Evolutionary conservation across 73 alveolate species (phyloP), one percentile per base, ranked within the genome.

Genomic region (Paramecium tetraurelia): DNA sequence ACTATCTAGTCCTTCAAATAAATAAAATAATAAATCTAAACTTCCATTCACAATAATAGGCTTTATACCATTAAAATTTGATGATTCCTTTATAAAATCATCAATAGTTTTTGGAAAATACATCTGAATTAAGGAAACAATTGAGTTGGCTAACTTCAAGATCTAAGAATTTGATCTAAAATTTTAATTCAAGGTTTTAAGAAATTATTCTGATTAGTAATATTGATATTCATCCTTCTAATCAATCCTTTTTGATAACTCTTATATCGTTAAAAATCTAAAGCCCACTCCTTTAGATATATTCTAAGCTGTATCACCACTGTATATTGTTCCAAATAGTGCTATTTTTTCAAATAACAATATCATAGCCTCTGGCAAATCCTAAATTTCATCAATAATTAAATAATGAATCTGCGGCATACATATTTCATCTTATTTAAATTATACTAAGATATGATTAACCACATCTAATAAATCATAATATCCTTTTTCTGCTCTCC

Each of bases 291-390:
- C 98, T 86, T 86, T 94, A 7, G 96, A 96, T 40, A 96, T 94
- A 2, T 96, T 96, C 31, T 96, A 85, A 27, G 98, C 98, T n/a
- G 98, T 94, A 71, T 96, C 98, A 20, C 98, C 98, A n/a, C 95
- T 86, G 59, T 92, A 95, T 93, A 95, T 89, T 29, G 93, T 94
- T 20, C 93, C 93, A 35, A 85, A 89, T 35, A 88, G 68, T 16
- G 97, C 85, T 8, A 94, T 63, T 63, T 69, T 57, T 38, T 92
- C 88, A 12, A 96, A 75, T 24, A 94, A 53, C 22, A 69, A 24
- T 44, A 96, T 85, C 22, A 96, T 89, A 53, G 89, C 72, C 5
- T 94, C 95, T 16, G 98, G 88, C 7, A 96, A 76, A 76, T 96
- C 98, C 63, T 96, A 90, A 12, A 96, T 96, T 86, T 96, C 98